Evolutionary conservation across 306 rosid genomes (phyloP).

Genomic region (Boehmeria nivea): DNA sequence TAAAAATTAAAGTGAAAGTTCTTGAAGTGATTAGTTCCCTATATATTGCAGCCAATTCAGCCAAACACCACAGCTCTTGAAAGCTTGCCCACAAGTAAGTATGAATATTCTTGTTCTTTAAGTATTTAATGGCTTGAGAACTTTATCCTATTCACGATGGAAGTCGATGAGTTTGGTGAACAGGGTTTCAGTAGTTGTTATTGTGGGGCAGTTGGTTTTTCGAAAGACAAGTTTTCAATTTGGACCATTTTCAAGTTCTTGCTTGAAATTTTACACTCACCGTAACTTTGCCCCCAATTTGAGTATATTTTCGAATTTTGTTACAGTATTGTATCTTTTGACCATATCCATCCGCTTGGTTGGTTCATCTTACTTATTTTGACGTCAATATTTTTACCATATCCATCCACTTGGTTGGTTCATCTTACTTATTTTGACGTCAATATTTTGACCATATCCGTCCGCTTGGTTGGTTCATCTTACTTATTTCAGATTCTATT

Average conservation of each 20-base stretch:
- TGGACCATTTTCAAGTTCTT: not conserved
- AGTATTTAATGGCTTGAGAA: too few relatives aligned
- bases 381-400: not conserved
- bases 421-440: not conserved
- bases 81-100: conserved; percentile 11
- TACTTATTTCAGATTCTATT: not conserved
- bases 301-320: not conserved
- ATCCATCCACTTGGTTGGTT: not conserved
- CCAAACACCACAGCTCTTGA: conserved; percentile 44
- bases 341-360: not conserved
- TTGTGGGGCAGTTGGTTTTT: too few relatives aligned
- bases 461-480: not conserved
- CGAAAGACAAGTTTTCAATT: not conserved
- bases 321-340: too few relatives aligned
- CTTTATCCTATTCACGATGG: too few relatives aligned
- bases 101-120: not conserved
- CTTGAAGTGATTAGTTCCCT: not conserved
- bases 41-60: conserved; percentile 2
- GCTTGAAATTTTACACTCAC: not conserved
- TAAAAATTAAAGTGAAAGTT: not conserved
- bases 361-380: not conserved
- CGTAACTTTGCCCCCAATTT: not conserved
- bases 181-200: too few relatives aligned
- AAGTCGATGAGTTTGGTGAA: not conserved
- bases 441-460: not conserved